These are phyloP conservation scores for Plasmodium knowlesi DNA, from an alignment of 169 alveolate species.

Conservation along the genomic window DNA sequence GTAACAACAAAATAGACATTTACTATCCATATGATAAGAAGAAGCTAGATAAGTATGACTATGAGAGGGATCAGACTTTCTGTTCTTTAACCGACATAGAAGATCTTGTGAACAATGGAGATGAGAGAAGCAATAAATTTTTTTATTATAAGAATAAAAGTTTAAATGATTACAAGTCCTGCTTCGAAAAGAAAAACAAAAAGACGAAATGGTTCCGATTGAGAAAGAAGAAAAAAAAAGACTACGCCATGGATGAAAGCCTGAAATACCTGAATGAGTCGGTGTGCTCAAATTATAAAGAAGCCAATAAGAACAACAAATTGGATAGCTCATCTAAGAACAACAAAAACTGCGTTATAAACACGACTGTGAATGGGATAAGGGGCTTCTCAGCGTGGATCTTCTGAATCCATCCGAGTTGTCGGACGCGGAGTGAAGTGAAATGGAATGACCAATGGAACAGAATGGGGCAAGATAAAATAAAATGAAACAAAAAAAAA, in stretches of 20 bases:
- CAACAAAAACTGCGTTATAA: slow-evolving; percentile 24
- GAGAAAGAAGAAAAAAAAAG: slow-evolving; percentile 61
- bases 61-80: slow-evolving; percentile 53
- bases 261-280: slow-evolving; percentile 64
- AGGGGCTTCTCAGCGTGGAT: slow-evolving; percentile 64
- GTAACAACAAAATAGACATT: background rate
- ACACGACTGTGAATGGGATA: slow-evolving; percentile 48
- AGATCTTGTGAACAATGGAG: slow-evolving; percentile 27
- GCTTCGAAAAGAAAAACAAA: slow-evolving; percentile 51
- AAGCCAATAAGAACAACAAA: slow-evolving; percentile 31
- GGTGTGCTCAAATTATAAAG: slow-evolving; percentile 71
- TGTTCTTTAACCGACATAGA: slow-evolving; percentile 65
- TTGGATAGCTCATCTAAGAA: slow-evolving; percentile 5
- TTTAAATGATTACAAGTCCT: slow-evolving; percentile 57
- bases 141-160: slow-evolving; percentile 70
- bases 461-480: background rate
- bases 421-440: background rate
- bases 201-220: slow-evolving; percentile 59
- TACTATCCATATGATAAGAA: slow-evolving; percentile 33
- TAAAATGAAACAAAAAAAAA: background rate
- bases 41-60: slow-evolving; percentile 37
- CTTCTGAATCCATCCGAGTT: slow-evolving; percentile 7
- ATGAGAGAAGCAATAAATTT: slow-evolving; percentile 27
- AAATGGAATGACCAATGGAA: background rate
- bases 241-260: slow-evolving; percentile 26